Evolutionary conservation across 257 asterid species (phyloP).

Genomic region (Sherardia arvensis): DNA sequence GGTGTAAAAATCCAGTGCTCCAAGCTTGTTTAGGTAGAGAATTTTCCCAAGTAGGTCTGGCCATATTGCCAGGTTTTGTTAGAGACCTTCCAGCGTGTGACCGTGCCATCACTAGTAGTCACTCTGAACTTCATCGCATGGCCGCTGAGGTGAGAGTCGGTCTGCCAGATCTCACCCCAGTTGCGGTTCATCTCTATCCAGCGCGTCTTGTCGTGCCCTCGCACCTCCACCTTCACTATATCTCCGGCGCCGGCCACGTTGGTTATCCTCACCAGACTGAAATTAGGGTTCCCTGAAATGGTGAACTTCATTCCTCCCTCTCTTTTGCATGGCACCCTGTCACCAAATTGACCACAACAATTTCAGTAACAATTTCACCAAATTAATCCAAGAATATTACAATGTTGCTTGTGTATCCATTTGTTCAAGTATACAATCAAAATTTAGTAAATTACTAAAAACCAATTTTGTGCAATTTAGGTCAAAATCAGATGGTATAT

Average conservation of each 20-base stretch:
- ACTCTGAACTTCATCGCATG: slow-evolving; percentile 52
- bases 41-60: slow-evolving; percentile 50
- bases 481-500: too few species aligned
- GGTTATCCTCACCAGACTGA: slow-evolving; percentile 18
- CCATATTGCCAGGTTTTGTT: slow-evolving; percentile 57
- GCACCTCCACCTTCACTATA: slow-evolving; percentile 16
- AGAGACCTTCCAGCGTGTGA: slow-evolving; percentile 36
- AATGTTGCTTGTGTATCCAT: too few species aligned
- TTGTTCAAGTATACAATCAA: too few species aligned
- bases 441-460: too few species aligned
- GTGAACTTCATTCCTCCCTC: slow-evolving; percentile 28
- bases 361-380: too few species aligned
- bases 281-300: slow-evolving; percentile 23
- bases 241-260: slow-evolving; percentile 45
- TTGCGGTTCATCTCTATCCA: slow-evolving; percentile 25
- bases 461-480: too few species aligned
- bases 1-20: background rate
- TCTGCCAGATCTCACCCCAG: slow-evolving; percentile 40
- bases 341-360: background rate
- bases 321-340: slow-evolving; percentile 24
- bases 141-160: slow-evolving; percentile 1
- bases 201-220: slow-evolving; percentile 18
- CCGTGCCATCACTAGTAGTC: slow-evolving; percentile 43
- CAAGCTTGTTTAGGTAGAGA: background rate
- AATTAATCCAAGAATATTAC: too few species aligned